Percentiles rank a stretch among this genome's conserved stretches.
Conservation (phyloP, 1,284 basidiomycete genomes). For the Crucibulum cyathiforme region DNA sequence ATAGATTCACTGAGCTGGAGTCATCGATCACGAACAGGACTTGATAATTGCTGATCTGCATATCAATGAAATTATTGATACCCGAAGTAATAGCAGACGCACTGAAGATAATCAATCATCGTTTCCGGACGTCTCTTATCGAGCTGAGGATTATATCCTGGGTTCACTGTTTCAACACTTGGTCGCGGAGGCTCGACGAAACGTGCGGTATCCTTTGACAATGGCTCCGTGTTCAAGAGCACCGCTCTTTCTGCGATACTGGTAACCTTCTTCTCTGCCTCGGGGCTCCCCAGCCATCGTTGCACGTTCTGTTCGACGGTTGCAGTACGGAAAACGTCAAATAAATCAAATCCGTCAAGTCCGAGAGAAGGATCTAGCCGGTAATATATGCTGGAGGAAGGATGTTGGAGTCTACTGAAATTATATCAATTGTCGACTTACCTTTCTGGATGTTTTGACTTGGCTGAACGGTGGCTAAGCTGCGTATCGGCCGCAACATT, state of each 20-base stretch:
- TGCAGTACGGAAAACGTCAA: slow-evolving; percentile 10
- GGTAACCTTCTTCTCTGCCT: not conserved
- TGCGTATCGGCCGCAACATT: slow-evolving; percentile 17
- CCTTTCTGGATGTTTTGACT: slow-evolving; percentile 1
- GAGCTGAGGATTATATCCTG: slow-evolving; percentile 29
- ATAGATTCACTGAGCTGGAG: slow-evolving; percentile 28
- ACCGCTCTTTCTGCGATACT: not conserved
- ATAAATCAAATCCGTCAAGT: slow-evolving; percentile 13
- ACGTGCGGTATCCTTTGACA: slow-evolving; percentile 9
- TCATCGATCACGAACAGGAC: slow-evolving; percentile 37
- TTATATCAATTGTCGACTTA: not conserved
- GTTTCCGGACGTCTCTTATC: slow-evolving; percentile 28
- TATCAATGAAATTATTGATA: not conserved
- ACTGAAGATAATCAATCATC: slow-evolving; percentile 30
- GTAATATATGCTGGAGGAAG: slow-evolving; percentile 10
- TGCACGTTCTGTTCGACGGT: not conserved
- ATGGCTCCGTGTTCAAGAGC: not conserved
- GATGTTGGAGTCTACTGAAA: not conserved
- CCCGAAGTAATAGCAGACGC: slow-evolving; percentile 2
- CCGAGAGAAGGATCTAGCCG: slow-evolving; percentile 23
- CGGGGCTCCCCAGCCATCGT: not conserved
- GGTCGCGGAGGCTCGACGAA: slow-evolving; percentile 16
- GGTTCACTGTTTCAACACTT: slow-evolving; percentile 13
- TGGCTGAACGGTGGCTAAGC: slow-evolving; percentile 9
- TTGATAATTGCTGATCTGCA: slow-evolving; percentile 20